Conservation (phyloP, 2,329 filamentous ascomycete species). For the Ramularia endophylla region DNA sequence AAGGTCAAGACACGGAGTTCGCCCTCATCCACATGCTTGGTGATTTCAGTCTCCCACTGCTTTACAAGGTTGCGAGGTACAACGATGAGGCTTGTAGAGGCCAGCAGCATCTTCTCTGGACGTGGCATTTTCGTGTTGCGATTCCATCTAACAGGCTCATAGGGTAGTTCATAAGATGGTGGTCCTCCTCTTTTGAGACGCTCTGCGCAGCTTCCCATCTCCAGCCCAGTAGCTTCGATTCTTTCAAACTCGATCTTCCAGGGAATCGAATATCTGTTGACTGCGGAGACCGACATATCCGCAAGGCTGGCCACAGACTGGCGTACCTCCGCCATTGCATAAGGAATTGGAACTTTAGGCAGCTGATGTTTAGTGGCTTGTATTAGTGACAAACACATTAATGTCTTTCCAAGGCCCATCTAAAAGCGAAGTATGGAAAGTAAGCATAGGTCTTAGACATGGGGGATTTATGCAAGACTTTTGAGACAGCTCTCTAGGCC, state of each 20-base stretch:
- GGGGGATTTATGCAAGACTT: too few species aligned
- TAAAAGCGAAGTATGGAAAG: too few species aligned
- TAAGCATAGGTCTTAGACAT: too few species aligned
- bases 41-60: conserved; percentile 79
- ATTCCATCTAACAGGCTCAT: conserved; percentile 35
- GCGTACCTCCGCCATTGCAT: conserved; percentile 42
- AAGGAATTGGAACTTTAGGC: conserved; percentile 58
- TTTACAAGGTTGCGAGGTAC: conserved; percentile 76
- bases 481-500: too few species aligned
- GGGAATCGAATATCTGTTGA: conserved; percentile 61
- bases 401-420: conserved; percentile 80
- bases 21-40: conserved; percentile 60
- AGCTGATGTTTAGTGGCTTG: conserved; percentile 67
- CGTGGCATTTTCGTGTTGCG: conserved; percentile 36
- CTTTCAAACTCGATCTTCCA: conserved; percentile 62
- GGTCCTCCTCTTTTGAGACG: conserved; percentile 38
- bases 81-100: conserved; percentile 66
- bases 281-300: conserved; percentile 68
- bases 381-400: conserved; percentile 70
- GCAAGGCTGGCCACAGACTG: conserved; percentile 55
- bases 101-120: conserved; percentile 55
- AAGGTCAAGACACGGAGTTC: conserved; percentile 59
- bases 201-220: conserved; percentile 46
- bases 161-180: conserved; percentile 38
- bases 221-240: conserved; percentile 46